These are phyloP conservation scores for Penicillium sp. DNA, from an alignment of 2,329 filamentous ascomycete species.

Conservation along the genomic window DNA sequence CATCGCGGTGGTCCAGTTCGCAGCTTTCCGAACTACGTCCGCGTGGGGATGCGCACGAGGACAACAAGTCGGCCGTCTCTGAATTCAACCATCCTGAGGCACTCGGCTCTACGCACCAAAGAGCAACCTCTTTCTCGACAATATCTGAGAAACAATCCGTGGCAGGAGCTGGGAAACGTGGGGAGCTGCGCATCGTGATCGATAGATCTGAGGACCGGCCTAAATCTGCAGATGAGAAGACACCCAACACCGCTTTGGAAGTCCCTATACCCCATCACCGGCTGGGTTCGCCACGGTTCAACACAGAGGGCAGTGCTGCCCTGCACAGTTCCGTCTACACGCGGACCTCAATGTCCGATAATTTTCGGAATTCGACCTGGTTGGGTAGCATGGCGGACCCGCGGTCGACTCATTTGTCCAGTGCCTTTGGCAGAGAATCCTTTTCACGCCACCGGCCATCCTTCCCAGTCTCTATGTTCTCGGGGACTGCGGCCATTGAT, in stretches of 20 bases:
- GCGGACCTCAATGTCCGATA: slow-evolving; percentile 68
- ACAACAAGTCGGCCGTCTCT: slow-evolving; percentile 26
- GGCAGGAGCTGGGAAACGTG: slow-evolving; percentile 53
- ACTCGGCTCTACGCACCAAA: slow-evolving; percentile 51
- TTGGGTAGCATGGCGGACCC: slow-evolving; percentile 45
- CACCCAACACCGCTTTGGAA: slow-evolving; percentile 64
- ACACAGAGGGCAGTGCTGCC: slow-evolving; percentile 72
- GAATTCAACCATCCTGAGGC: slow-evolving; percentile 28
- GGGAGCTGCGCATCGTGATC: slow-evolving; percentile 79
- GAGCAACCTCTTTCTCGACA: slow-evolving; percentile 78
- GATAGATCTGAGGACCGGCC: slow-evolving; percentile 69
- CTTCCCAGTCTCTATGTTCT: slow-evolving; percentile 44
- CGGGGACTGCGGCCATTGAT: slow-evolving; percentile 37
- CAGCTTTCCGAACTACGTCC: slow-evolving; percentile 46
- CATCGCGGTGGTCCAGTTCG: slow-evolving; percentile 46
- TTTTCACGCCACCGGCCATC: slow-evolving; percentile 33
- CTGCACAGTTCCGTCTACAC: slow-evolving; percentile 80
- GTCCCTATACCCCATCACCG: slow-evolving; percentile 83
- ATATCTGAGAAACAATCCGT: slow-evolving; percentile 64
- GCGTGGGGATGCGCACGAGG: slow-evolving; percentile 31
- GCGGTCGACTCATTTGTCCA: slow-evolving; percentile 26
- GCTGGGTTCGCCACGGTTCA: slow-evolving; percentile 81
- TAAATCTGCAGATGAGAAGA: slow-evolving; percentile 64
- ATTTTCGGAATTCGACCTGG: slow-evolving; percentile 66
- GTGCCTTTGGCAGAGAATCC: slow-evolving; percentile 31